Evolutionary conservation across 148 eudicot genomes (phyloP).

Genomic region (Camellia granthamiana): DNA sequence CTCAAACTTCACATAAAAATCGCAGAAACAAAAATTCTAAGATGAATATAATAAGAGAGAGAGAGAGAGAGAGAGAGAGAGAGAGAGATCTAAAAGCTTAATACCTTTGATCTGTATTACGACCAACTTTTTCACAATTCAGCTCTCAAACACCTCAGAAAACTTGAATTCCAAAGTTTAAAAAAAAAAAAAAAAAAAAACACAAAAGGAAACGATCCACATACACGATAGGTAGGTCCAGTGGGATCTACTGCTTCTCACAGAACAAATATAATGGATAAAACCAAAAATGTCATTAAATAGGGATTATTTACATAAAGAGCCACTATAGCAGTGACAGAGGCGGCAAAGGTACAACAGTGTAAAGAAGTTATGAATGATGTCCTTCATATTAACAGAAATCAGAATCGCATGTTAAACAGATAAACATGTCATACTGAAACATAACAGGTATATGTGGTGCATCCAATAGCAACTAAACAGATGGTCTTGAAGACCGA

Average conservation of each 20-base stretch:
- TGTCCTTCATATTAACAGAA: too few relatives aligned
- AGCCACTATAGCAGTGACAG: too few relatives aligned
- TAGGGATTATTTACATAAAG: too few relatives aligned
- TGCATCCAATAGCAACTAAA: too few relatives aligned
- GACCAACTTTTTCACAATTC: slow-evolving; percentile 34
- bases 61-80: not conserved
- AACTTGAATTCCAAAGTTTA: not conserved
- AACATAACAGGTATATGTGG: too few relatives aligned
- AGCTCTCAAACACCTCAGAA: slow-evolving; percentile 18
- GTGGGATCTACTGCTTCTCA: slow-evolving; percentile 2
- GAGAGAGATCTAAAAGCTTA: not conserved
- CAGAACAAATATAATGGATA: not conserved
- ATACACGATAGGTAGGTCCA: not conserved
- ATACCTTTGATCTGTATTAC: slow-evolving; percentile 27
- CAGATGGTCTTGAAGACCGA: too few relatives aligned
- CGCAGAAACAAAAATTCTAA: not conserved
- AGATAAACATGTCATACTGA: too few relatives aligned
- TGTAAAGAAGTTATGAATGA: too few relatives aligned
- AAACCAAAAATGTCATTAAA: too few relatives aligned
- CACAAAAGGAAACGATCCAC: slow-evolving; percentile 15
- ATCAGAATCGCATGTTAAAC: too few relatives aligned
- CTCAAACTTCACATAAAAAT: slow-evolving; percentile 3
- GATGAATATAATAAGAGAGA: not conserved
- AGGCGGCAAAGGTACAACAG: too few relatives aligned
- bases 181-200: not conserved